Base-by-base conservation (phyloP, 208 protist genomes). In the Wallacemonas sp. region DNA sequence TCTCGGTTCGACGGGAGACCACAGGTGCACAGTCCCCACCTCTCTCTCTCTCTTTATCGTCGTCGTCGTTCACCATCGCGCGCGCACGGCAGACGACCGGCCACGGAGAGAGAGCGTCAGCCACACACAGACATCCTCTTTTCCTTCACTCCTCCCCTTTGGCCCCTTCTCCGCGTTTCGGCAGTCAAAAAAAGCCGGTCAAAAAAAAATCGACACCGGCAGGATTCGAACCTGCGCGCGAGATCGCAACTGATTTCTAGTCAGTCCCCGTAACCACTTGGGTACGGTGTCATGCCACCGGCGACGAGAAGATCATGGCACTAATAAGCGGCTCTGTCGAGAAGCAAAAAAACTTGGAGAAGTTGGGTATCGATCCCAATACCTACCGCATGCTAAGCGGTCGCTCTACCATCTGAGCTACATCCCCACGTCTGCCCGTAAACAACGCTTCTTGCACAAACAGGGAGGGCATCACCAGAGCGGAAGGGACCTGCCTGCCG, bases 361-460 rank as follows among this genome's bases (percentile, higher is more conserved):
- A 94, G 89, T 92, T 91, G 89, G 89, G 89, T 92, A 94, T 92
- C 85, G 89, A 92, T 94, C 85, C 85, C 89, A 92, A 92, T 92
- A 94, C 85, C 85, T 92, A 85, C 78, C 89, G 85, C 89, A 94
- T 94, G 88, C 88, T 94, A 94, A 94, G 88, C 88, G 88, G 77
- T 83, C 85, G 88, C 88, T 94, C 88, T 94, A 94, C 88, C 88
- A 94, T 94, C 83, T 91, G 84, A 91, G 84, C 88, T 94, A 94
- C 88, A 94, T 87, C 81, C 88, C 88, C 88, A 57, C 50, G 27
- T 9, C n/a, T n/a, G 27, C 27, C 27, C 8, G 46, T 27, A 32
- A 54, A 3, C 9, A 54, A 34, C 27, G n/a, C n/a, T n/a, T n/a
- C n/a, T n/a, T n/a, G n/a, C n/a, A n/a, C n/a, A n/a, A n/a, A n/a